Evolutionary conservation across 2,329 filamentous ascomycete genomes (phyloP).

Genomic region (Botryotinia convoluta): DNA sequence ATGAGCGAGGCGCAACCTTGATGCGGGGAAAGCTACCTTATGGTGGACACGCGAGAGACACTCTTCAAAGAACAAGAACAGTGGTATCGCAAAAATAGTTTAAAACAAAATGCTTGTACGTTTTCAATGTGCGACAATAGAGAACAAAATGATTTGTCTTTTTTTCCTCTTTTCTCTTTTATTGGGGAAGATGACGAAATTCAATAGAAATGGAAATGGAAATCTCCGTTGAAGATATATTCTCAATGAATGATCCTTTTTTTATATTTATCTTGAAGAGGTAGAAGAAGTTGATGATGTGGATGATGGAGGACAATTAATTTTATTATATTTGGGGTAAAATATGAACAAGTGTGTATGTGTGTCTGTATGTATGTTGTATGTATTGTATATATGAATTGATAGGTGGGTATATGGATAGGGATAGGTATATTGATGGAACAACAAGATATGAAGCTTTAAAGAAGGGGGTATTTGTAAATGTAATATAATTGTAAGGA

Average conservation of each 20-base stretch:
- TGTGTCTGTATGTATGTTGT: background rate
- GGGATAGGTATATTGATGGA: background rate
- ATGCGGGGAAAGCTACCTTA: slow-evolving; percentile 21
- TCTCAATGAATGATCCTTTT: background rate
- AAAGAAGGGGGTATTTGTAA: slow-evolving; percentile 12
- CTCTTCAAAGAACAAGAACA: slow-evolving; percentile 17
- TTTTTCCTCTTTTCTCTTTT: background rate
- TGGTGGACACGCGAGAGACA: slow-evolving; percentile 20
- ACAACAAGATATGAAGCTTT: background rate
- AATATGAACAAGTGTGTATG: background rate
- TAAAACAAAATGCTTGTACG: slow-evolving; percentile 13
- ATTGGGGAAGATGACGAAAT: background rate
- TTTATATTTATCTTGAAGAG: background rate
- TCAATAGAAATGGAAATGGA: background rate
- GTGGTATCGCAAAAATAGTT: background rate
- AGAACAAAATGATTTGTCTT: slow-evolving; percentile 13
- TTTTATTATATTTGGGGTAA: background rate
- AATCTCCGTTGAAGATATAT: slow-evolving; percentile 15
- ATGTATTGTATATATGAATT: background rate
- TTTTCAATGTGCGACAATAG: slow-evolving; percentile 10
- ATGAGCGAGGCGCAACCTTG: slow-evolving; percentile 21
- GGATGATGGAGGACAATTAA: background rate
- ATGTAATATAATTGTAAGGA: slow-evolving; percentile 13
- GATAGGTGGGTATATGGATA: background rate
- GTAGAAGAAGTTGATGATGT: background rate